Evolutionary conservation across 768 basidiomycete genomes (phyloP).

Genomic region (Leccinum boreale): DNA sequence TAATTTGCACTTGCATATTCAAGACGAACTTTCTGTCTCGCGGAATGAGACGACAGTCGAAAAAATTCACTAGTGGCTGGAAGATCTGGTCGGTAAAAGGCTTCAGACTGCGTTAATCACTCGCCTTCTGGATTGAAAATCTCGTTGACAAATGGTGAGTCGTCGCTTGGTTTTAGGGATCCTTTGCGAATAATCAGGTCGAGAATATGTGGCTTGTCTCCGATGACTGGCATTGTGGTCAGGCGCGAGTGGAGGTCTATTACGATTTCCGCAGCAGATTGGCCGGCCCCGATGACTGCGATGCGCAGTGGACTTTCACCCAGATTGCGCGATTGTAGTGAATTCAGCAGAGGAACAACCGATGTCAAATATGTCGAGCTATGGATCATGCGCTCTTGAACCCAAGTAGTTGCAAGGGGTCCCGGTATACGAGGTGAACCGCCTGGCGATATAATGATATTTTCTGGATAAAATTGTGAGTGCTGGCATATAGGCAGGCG

Average conservation of each 20-base stretch:
- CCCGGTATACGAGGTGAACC: slow-evolving; percentile 44
- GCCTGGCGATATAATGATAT: slow-evolving; percentile 51
- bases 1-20: slow-evolving; percentile 54
- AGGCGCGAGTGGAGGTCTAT: slow-evolving; percentile 43
- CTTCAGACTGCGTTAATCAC: slow-evolving; percentile 9
- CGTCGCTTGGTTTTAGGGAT: slow-evolving; percentile 49
- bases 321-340: slow-evolving; percentile 16
- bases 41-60: slow-evolving; percentile 33
- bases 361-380: slow-evolving; percentile 42
- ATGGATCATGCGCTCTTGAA: slow-evolving; percentile 39
- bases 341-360: slow-evolving; percentile 34
- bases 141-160: slow-evolving; percentile 52
- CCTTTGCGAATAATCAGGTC: slow-evolving; percentile 53
- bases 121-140: slow-evolving; percentile 49
- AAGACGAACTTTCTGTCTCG: slow-evolving; percentile 33
- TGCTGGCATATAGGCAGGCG: not conserved
- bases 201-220: slow-evolving; percentile 34
- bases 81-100: not conserved
- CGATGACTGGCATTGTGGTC: slow-evolving; percentile 26
- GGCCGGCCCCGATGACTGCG: slow-evolving; percentile 47
- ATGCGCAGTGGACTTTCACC: slow-evolving; percentile 33
- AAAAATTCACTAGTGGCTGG: slow-evolving; percentile 43
- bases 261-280: slow-evolving; percentile 46
- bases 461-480: slow-evolving; percentile 29
- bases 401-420: slow-evolving; percentile 29